Evolutionary conservation across 805 yeast genomes (phyloP).

Genomic region (Pichia deserticola): DNA sequence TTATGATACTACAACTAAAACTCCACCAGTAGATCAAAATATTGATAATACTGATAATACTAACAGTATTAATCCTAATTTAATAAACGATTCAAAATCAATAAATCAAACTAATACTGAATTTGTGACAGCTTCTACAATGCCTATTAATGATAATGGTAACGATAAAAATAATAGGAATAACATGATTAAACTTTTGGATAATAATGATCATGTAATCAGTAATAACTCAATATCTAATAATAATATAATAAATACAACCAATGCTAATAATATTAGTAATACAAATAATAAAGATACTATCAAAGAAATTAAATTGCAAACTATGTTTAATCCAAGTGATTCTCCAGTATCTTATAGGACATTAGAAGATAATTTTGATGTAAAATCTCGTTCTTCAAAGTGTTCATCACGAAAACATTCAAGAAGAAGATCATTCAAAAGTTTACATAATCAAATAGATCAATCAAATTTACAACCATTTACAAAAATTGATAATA

Average conservation of each 20-base stretch:
- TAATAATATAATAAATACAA: not conserved
- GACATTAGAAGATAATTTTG: conserved; percentile 11
- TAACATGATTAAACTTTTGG: not conserved
- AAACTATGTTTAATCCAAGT: not conserved
- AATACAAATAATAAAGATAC: not conserved
- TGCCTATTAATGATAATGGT: no score
- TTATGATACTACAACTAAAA: conserved; percentile 50
- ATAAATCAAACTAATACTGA: no score
- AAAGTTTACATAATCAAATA: not conserved
- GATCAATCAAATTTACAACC: conserved; percentile 5
- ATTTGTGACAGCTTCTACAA: no score
- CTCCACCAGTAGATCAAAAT: conserved; percentile 17
- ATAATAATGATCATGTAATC: not conserved
- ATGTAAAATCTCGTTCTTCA: conserved; percentile 16
- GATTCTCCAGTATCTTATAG: not conserved
- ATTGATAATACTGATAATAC: not conserved
- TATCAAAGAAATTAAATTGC: not conserved
- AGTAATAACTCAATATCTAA: no score
- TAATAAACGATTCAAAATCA: no score
- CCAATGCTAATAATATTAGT: not conserved
- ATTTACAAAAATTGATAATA: not conserved
- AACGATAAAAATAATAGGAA: no score
- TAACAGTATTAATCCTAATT: not conserved
- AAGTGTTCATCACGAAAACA: conserved; percentile 12
- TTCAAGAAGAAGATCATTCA: conserved; percentile 9